Percentiles rank a stretch among this genome's conserved stretches.
Evolutionary conservation across 1,284 basidiomycete genomes (phyloP).

Genomic region (Cryptococcus sp.): DNA sequence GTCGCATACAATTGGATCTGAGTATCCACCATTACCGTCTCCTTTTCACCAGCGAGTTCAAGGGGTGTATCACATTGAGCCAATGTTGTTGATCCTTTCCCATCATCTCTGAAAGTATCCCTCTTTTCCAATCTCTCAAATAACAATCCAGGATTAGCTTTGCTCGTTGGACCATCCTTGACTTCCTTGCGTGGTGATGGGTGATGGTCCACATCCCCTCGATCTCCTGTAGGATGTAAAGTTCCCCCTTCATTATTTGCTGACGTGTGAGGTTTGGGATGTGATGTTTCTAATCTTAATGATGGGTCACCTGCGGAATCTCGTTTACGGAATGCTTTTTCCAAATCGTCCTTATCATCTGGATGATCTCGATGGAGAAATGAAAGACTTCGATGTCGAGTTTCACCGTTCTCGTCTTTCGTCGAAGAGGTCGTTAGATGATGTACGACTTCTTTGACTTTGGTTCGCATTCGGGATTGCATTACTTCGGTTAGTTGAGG

Average conservation of each 20-base stretch:
- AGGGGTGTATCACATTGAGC: constrained; percentile 30
- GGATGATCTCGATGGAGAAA: neutral
- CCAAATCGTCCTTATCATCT: neutral
- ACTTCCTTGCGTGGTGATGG: constrained; percentile 22
- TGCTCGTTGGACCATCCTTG: constrained; percentile 12
- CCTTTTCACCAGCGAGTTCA: constrained; percentile 19
- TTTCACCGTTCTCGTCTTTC: neutral
- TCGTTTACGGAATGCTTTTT: neutral
- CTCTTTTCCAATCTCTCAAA: constrained; percentile 14
- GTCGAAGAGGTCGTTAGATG: constrained; percentile 19
- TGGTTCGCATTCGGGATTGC: constrained; percentile 59
- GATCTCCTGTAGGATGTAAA: constrained; percentile 23
- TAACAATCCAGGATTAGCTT: constrained; percentile 33
- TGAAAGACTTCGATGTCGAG: neutral
- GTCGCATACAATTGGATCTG: constrained; percentile 88
- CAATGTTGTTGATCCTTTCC: constrained; percentile 21
- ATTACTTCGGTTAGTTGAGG: constrained; percentile 64
- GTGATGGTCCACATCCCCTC: constrained; percentile 18
- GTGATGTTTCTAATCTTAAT: neutral
- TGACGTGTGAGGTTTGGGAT: neutral
- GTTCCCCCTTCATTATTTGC: neutral
- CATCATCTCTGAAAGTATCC: neutral
- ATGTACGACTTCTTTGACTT: constrained; percentile 60
- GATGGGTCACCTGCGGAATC: too few species aligned
- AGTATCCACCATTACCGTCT: constrained; percentile 36